These are phyloP conservation scores for Amaranthus tricolor DNA, from an alignment of 179 eudicot species.

Conservation along the genomic window DNA sequence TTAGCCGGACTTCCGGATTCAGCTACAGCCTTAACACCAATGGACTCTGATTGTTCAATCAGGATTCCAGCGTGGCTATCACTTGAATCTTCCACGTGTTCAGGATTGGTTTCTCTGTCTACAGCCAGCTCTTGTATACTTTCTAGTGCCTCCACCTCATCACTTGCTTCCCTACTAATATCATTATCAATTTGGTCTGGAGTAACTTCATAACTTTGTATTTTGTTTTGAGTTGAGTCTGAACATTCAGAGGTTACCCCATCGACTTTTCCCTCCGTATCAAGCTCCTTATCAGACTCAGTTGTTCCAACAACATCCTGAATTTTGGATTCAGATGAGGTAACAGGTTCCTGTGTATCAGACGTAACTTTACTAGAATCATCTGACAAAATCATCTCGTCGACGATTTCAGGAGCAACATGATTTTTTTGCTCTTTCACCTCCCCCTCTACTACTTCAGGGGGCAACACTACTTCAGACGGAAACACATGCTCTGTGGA, in stretches of 20 bases:
- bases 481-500: constrained; percentile 17
- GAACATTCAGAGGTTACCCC: constrained; percentile 25
- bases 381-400: constrained; percentile 26
- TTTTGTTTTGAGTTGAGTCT: constrained; percentile 36
- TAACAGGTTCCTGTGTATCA: constrained; percentile 33
- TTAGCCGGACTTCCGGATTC: constrained; percentile 41
- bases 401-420: constrained; percentile 22
- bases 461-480: constrained; percentile 8
- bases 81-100: constrained; percentile 32
- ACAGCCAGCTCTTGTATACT: constrained; percentile 31
- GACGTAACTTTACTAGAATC: constrained; percentile 29
- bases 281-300: constrained; percentile 27
- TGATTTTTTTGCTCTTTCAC: constrained; percentile 26
- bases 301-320: constrained; percentile 12
- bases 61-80: constrained; percentile 35
- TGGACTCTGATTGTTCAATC: constrained; percentile 31
- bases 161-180: constrained; percentile 29
- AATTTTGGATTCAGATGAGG: constrained; percentile 22
- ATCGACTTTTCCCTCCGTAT: constrained; percentile 34
- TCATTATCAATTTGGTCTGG: constrained; percentile 24
- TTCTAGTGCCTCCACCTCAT: constrained; percentile 35
- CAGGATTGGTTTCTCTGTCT: constrained; percentile 28
- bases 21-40: constrained; percentile 17
- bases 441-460: constrained; percentile 37
- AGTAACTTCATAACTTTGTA: constrained; percentile 29